Evolutionary conservation across 2,329 filamentous ascomycete genomes (phyloP).

Genomic region (Boeremia exigua): DNA sequence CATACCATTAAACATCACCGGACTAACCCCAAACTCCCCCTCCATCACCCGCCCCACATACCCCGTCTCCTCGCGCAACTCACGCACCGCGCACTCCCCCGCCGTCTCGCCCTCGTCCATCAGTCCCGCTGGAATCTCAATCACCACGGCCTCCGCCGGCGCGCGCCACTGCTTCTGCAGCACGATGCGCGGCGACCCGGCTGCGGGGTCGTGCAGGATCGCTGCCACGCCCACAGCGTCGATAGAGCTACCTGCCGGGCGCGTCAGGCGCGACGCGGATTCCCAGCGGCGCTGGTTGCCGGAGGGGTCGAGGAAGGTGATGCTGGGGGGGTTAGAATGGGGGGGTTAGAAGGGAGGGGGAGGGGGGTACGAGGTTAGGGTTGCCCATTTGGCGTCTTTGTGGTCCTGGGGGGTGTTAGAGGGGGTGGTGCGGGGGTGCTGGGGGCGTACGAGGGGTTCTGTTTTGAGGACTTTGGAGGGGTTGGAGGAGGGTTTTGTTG

Average conservation of each 20-base stretch:
- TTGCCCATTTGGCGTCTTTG: conserved; percentile 51
- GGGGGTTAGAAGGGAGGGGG: neutral
- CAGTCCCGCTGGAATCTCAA: conserved; percentile 68
- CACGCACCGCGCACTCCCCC: conserved; percentile 64
- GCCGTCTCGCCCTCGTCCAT: conserved; percentile 66
- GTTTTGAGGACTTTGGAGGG: conserved; percentile 43
- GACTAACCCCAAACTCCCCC: conserved; percentile 44
- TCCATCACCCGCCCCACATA: conserved; percentile 60
- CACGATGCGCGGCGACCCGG: conserved; percentile 45
- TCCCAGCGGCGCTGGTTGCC: conserved; percentile 71
- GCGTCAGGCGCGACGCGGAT: conserved; percentile 72
- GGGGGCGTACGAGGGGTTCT: conserved; percentile 39
- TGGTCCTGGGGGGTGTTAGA: conserved; percentile 35
- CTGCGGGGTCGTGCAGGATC: conserved; percentile 57
- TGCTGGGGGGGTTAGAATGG: conserved; percentile 31
- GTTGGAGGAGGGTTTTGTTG: conserved; percentile 23
- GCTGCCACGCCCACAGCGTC: conserved; percentile 78
- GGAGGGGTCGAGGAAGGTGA: conserved; percentile 67
- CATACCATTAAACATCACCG: conserved; percentile 54
- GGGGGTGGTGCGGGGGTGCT: neutral
- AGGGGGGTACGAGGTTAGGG: conserved; percentile 24
- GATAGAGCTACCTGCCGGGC: conserved; percentile 66
- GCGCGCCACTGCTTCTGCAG: conserved; percentile 64
- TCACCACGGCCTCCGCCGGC: conserved; percentile 64
- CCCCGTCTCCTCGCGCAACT: conserved; percentile 69